Evolutionary conservation across 306 rosid species (phyloP).

Genomic region (Bauhinia variegata): DNA sequence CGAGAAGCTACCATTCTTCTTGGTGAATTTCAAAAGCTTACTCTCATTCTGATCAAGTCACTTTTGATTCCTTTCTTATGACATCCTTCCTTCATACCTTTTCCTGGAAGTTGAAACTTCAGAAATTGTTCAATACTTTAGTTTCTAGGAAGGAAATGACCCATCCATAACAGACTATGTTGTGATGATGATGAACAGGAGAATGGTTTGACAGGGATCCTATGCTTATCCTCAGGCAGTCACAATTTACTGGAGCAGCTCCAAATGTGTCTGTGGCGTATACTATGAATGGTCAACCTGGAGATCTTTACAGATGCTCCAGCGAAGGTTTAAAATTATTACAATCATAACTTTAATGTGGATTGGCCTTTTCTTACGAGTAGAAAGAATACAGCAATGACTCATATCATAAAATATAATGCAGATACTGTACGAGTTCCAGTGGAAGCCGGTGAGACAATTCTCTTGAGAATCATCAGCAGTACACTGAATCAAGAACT

Average conservation of each 20-base stretch:
- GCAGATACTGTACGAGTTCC: conserved; percentile 73
- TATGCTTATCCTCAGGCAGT: conserved; percentile 54
- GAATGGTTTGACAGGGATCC: conserved; percentile 93
- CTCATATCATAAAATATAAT: conserved; percentile 17
- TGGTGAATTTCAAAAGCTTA: conserved; percentile 48
- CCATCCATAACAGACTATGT: conserved; percentile 29
- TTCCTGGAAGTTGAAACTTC: neutral
- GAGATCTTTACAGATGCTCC: conserved; percentile 84
- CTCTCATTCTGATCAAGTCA: neutral
- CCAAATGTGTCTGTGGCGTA: conserved; percentile 78
- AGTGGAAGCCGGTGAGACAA: conserved; percentile 61
- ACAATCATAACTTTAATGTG: conserved; percentile 17
- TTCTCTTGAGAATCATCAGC: conserved; percentile 75
- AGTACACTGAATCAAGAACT: conserved; percentile 88
- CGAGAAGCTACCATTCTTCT: conserved; percentile 69
- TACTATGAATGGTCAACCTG: conserved; percentile 91
- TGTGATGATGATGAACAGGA: conserved; percentile 53
- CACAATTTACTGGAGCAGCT: conserved; percentile 81
- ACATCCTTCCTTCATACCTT: neutral
- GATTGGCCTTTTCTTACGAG: conserved; percentile 6
- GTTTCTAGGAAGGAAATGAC: conserved; percentile 10
- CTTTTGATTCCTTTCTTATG: neutral
- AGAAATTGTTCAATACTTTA: neutral
- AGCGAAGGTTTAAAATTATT: conserved; percentile 54
- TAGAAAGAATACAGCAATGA: conserved; percentile 7